Base-by-base conservation (phyloP, 345 rosid genomes). In the Sapria himalayana region DNA sequence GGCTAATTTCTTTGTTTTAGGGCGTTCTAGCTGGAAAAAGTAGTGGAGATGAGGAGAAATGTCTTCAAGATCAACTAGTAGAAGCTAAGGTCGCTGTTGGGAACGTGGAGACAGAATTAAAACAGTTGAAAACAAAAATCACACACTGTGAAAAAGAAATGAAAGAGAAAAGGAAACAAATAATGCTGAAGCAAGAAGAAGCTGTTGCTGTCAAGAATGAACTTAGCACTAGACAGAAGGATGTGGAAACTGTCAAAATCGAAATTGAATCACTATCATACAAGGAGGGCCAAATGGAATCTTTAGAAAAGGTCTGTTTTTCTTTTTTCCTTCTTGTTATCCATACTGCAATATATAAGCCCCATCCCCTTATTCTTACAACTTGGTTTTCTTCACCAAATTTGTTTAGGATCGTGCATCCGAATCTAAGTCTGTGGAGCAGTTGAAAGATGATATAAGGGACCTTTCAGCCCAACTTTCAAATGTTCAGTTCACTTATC, bases 1-100 rank as follows among this genome's bases (percentile, higher is more conserved):
- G n/a, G n/a, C n/a, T n/a, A n/a, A n/a, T n/a, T n/a, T n/a, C n/a
- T n/a, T n/a, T n/a, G n/a, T n/a, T n/a, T 25, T 53, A 89, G 95
- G 98, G 95, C 19, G 72, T 89, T 37, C 65, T 82, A 44, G 93
- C 86, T 71, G 98, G 98, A 24, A 89, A 89, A 58, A 82, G 92
- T 57, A 77, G 68, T 51, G 93, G 92, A 16, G 67, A 69, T 57
- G 98, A 89, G 55, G 98, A 82, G 50, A 89, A 89, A 59, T 89
- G 98, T 71, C 76, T 89, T 43, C 85, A 89, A 59, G 95, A 89
- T 69, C 98, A 89, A 63, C 68, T 89, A 39, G 72, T 57, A 48
- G 98, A 82, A 64, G 95, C 95, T 32, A 89, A 76, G 55, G 61
- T 74, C 56, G 72, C 81, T 49, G 98, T 77, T 63, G 98, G 98